A percentile compares a stretch with the other conserved stretches of the same genome.
These are phyloP conservation scores for Populus tomentosa DNA, from an alignment of 441 rosid genomes.

Conservation along the genomic window DNA sequence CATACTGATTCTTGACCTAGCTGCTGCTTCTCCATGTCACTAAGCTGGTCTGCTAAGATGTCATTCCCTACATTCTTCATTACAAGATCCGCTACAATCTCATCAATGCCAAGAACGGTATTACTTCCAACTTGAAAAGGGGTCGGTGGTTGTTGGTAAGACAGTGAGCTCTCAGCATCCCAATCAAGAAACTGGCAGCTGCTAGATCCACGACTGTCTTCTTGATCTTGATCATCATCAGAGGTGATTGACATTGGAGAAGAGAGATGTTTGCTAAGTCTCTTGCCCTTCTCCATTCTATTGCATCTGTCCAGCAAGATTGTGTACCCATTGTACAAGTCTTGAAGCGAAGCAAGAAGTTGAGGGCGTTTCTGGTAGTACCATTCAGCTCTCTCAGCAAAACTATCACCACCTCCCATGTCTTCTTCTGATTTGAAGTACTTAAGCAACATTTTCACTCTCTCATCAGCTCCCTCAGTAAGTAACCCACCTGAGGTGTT, in stretches of 20 bases:
- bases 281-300: slow-evolving; percentile 21
- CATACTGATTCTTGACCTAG: slow-evolving; percentile 26
- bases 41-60: slow-evolving; percentile 34
- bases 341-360: slow-evolving; percentile 49
- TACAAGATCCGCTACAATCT: slow-evolving; percentile 42
- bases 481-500: not conserved
- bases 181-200: slow-evolving; percentile 20
- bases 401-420: slow-evolving; percentile 39
- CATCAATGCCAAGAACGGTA: slow-evolving; percentile 18
- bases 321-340: slow-evolving; percentile 52
- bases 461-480: slow-evolving; percentile 38
- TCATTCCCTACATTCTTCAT: slow-evolving; percentile 49
- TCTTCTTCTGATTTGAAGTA: slow-evolving; percentile 26
- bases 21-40: slow-evolving; percentile 24
- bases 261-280: slow-evolving; percentile 3
- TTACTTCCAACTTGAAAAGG: not conserved
- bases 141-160: slow-evolving; percentile 26
- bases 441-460: slow-evolving; percentile 35
- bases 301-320: slow-evolving; percentile 37
- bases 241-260: not conserved
- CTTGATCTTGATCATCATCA: slow-evolving; percentile 11
- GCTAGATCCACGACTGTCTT: slow-evolving; percentile 9
- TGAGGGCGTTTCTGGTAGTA: slow-evolving; percentile 62
- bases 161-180: slow-evolving; percentile 39
- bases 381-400: slow-evolving; percentile 63